Conservation (phyloP, 805 yeast species). For the Myxozyma lipomycoides region DNA sequence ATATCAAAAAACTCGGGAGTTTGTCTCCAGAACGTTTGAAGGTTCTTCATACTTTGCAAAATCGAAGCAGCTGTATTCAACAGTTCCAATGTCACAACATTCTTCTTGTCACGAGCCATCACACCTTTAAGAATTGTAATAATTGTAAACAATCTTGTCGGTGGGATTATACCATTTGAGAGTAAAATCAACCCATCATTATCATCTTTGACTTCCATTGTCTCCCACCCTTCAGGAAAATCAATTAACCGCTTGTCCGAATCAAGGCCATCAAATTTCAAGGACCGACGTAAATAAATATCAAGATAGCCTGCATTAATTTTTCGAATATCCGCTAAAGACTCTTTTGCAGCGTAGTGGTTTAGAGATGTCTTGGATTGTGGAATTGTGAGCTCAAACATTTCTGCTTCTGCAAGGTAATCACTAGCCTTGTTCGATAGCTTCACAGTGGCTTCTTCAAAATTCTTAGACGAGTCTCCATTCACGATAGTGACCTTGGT, state of each 20-base stretch:
- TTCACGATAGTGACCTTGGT: background rate
- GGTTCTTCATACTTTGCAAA: constrained; percentile 5
- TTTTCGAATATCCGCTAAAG: constrained; percentile 3
- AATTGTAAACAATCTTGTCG: constrained; percentile 8
- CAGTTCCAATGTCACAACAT: constrained; percentile 5
- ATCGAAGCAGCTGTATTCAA: constrained; percentile 10
- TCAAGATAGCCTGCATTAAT: constrained; percentile 19
- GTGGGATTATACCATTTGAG: constrained; percentile 9
- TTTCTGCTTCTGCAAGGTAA: background rate
- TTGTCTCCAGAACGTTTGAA: constrained; percentile 1
- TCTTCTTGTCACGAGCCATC: constrained; percentile 9
- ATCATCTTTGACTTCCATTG: background rate
- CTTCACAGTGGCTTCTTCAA: background rate
- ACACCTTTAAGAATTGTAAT: constrained; percentile 15
- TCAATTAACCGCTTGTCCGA: constrained; percentile 1
- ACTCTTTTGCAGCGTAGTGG: constrained; percentile 8
- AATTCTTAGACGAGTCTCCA: background rate
- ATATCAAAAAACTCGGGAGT: constrained; percentile 11
- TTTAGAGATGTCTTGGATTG: constrained; percentile 12
- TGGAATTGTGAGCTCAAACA: constrained; percentile 2
- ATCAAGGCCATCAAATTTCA: background rate
- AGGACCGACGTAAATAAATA: constrained; percentile 7
- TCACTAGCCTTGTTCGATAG: background rate
- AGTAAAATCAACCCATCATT: constrained; percentile 6
- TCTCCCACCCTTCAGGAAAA: constrained; percentile 7